These are phyloP conservation scores for Ambrosiella beaveri DNA, from an alignment of 2,329 filamentous ascomycete genomes.

Conservation along the genomic window DNA sequence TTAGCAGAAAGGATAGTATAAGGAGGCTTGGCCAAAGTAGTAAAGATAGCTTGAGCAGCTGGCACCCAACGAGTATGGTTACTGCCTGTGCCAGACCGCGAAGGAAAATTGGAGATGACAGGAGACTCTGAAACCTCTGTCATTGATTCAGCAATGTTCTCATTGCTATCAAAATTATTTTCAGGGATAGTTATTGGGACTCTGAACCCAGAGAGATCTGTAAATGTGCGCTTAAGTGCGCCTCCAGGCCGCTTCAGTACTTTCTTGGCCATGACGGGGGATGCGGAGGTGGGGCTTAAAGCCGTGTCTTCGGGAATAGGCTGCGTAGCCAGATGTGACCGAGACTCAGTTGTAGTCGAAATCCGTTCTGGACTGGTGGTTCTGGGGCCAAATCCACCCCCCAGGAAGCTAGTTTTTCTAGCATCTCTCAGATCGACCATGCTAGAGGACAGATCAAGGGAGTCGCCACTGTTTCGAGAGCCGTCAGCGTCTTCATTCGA, in stretches of 20 bases:
- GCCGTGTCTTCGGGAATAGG: constrained; percentile 8
- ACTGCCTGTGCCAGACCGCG: constrained; percentile 27
- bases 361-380: constrained; percentile 11
- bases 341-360: background rate
- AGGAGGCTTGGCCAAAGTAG: constrained; percentile 74
- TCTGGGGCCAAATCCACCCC: constrained; percentile 6
- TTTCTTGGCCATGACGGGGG: background rate
- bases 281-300: background rate
- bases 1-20: constrained; percentile 97
- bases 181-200: constrained; percentile 5
- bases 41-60: constrained; percentile 90
- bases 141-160: background rate
- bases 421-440: constrained; percentile 9
- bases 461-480: constrained; percentile 52
- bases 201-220: constrained; percentile 2
- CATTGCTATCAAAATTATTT: background rate
- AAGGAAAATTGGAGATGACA: constrained; percentile 4
- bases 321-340: constrained; percentile 6
- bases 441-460: constrained; percentile 68
- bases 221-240: constrained; percentile 10
- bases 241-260: background rate
- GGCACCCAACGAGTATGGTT: constrained; percentile 83
- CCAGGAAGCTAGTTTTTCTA: constrained; percentile 1
- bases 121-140: constrained; percentile 3
- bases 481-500: constrained; percentile 76